Base-by-base conservation (phyloP, 2,329 filamentous ascomycete genomes). In the Dichotomopilus funicola region DNA sequence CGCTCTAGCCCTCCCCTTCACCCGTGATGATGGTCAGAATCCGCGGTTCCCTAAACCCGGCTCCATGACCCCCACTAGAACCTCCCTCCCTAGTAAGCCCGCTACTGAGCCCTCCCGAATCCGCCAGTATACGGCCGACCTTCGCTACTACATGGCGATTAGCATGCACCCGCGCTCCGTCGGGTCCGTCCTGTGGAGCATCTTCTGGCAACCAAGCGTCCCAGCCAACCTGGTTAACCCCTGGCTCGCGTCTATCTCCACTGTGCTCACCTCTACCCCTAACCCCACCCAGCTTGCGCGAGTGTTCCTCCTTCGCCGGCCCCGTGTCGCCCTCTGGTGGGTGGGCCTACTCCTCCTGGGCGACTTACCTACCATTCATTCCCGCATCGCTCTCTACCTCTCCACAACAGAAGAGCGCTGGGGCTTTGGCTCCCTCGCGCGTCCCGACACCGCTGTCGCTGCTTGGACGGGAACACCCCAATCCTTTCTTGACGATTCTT, bases 401-500 rank as follows among this genome's bases (percentile, higher is more conserved):
- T 36, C 47, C 41, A 53, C 42, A 27, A 35, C 43, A n/a, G 44
- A 53, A 33, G 44, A 42, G 33, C 51, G 37, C 6, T 41, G 38
- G 44, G 44, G 44, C 31, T 53, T 27, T 12, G 44, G 51, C n/a
- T 43, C 44, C 6, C 41, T 43, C 31, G 6, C 44, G 12, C 51
- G 27, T 35, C 51, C 51, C 10, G 45, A 53, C 3, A 42, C 12
- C n/a, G n/a, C 51, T 10, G 36, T 48, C 5, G 51, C 51, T 6
- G 44, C 51, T 33, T 48, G 36, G 51, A 53, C 51, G 1, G 43
- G 50, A 7, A 40, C 35, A 1, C 42, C 43, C 13, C 43, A 53
- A 31, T 53, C 43, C 11, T 53, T 53, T n/a, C 43, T 53, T 13
- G 50, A 53, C 43, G 50, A 46, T 27, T 12, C 38, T 19, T 52